Percentiles rank a stretch among this genome's conserved stretches.
Evolutionary conservation across 1,139 yeast species (phyloP).

Genomic region (Scheffersomyces quercinus): DNA sequence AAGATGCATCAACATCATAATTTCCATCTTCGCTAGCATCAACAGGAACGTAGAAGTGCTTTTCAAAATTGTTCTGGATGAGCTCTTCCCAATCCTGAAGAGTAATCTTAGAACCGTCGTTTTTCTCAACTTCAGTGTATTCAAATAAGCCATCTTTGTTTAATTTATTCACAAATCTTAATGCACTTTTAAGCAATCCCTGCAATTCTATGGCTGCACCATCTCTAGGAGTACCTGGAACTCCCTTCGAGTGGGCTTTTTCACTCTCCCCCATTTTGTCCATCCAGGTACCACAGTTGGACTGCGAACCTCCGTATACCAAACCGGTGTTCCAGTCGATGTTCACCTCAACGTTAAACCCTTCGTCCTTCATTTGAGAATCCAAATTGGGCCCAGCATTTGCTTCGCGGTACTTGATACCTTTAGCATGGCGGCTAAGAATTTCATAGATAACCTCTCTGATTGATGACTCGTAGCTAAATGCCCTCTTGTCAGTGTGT

Average conservation of each 20-base stretch:
- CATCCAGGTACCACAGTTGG: constrained; percentile 99
- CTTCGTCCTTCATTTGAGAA: constrained; percentile 89
- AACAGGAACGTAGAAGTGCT: constrained; percentile 71
- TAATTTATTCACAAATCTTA: constrained; percentile 74
- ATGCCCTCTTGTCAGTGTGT: constrained; percentile 72
- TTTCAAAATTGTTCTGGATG: constrained; percentile 73
- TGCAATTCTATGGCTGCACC: constrained; percentile 95
- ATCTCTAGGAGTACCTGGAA: constrained; percentile 96
- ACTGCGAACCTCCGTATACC: constrained; percentile 87
- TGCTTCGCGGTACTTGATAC: constrained; percentile 88
- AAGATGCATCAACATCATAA: constrained; percentile 59
- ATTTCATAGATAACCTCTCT: constrained; percentile 82
- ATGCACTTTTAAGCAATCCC: constrained; percentile 80
- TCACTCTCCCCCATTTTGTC: constrained; percentile 98
- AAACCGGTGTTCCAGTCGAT: constrained; percentile 92
- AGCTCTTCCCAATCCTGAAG: constrained; percentile 70
- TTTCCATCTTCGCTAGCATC: constrained; percentile 51
- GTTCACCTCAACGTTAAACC: constrained; percentile 77
- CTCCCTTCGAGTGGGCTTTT: constrained; percentile 79
- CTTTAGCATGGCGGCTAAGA: constrained; percentile 80
- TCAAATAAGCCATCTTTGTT: constrained; percentile 55
- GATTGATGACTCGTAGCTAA: constrained; percentile 66
- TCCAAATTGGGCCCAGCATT: constrained; percentile 90
- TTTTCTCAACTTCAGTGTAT: constrained; percentile 51
- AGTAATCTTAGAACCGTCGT: constrained; percentile 58